These are phyloP conservation scores for Xylaria palmicola DNA, from an alignment of 495 filamentous ascomycete genomes.

Conservation along the genomic window DNA sequence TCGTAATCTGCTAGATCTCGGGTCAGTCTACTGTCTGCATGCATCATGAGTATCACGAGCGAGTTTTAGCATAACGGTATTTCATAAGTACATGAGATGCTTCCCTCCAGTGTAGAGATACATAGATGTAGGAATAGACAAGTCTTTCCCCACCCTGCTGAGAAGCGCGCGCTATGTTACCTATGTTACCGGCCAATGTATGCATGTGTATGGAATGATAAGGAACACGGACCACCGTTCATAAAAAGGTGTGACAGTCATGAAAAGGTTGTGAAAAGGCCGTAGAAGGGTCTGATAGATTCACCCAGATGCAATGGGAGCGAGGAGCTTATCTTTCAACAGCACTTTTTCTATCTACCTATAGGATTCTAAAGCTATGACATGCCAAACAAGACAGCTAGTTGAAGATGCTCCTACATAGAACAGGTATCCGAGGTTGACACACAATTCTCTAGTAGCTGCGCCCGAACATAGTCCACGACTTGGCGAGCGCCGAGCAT, in stretches of 20 bases:
- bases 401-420: background rate
- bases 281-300: too few relatives aligned
- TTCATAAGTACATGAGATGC: background rate
- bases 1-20: background rate
- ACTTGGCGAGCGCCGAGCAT: slow-evolving; percentile 68
- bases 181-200: too few relatives aligned
- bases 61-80: background rate
- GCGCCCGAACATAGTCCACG: slow-evolving; percentile 86
- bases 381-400: background rate
- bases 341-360: background rate
- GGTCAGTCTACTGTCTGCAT: background rate
- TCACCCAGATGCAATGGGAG: too few relatives aligned
- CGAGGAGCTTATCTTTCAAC: background rate
- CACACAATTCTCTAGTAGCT: slow-evolving; percentile 43
- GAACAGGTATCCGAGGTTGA: background rate
- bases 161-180: too few relatives aligned
- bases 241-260: too few relatives aligned
- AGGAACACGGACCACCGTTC: too few relatives aligned
- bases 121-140: too few relatives aligned
- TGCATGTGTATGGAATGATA: too few relatives aligned
- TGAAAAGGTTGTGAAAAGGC: too few relatives aligned
- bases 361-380: background rate
- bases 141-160: too few relatives aligned
- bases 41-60: background rate
- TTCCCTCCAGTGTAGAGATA: too few relatives aligned